phyloP scores from a whole-genome alignment of 2,329 filamentous ascomycete genomes.

The Cladosporium sp. region DNA sequence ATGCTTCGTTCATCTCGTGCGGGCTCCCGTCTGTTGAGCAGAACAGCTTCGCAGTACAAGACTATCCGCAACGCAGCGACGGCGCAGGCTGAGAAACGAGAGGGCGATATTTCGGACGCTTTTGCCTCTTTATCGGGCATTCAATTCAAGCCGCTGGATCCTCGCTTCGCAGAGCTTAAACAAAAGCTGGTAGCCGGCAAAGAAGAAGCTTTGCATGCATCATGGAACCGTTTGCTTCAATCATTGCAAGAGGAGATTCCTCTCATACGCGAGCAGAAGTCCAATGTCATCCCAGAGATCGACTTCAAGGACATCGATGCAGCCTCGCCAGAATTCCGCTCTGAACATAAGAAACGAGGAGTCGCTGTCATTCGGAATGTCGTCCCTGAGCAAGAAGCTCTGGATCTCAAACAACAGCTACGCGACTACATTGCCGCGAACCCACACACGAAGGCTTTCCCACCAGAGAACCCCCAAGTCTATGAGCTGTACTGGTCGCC shows the following conservation, averaged over 20 bases:
- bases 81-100: constrained; percentile 34
- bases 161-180: constrained; percentile 43
- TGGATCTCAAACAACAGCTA: constrained; percentile 40
- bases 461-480: constrained; percentile 43
- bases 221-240: constrained; percentile 42
- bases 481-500: constrained; percentile 48
- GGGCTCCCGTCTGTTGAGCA: constrained; percentile 1
- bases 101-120: constrained; percentile 46
- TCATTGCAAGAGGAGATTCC: constrained; percentile 40
- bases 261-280: constrained; percentile 37
- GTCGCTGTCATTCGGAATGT: constrained; percentile 44
- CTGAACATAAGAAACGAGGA: constrained; percentile 52
- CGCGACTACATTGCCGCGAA: constrained; percentile 41
- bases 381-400: constrained; percentile 37
- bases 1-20: constrained; percentile 3
- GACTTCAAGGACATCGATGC: constrained; percentile 40
- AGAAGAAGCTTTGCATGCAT: constrained; percentile 42
- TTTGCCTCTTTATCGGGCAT: constrained; percentile 45
- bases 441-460: constrained; percentile 43
- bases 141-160: constrained; percentile 38
- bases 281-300: constrained; percentile 41
- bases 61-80: constrained; percentile 15
- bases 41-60: neutral
- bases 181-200: constrained; percentile 37
- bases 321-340: constrained; percentile 50